Evolutionary conservation across 192 early-diverging fungal species (phyloP), one percentile per base, ranked within the genome.

Genomic region (Backusella mclennaniae): DNA sequence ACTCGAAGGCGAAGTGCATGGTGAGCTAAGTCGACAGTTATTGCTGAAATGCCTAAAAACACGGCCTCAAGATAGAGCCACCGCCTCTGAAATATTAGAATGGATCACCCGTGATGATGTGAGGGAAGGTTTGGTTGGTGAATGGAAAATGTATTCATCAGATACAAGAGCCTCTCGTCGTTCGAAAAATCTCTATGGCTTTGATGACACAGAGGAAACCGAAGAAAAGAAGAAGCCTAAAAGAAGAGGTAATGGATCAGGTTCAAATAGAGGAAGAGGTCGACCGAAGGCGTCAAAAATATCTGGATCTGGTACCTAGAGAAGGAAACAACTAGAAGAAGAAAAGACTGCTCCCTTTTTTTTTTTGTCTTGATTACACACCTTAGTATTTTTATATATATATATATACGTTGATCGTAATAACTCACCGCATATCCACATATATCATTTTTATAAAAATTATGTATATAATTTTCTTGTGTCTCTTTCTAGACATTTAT

Each of bases 101-200:
- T 89, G 88, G 88, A 69, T 85, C 42, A 76, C 78, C 36, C 78
- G 75, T 38, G 83, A 81, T 0, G 75, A 82, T 21, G 78, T 89
- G 19, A 78, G 77, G 14, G 68, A 41, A 9, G 84, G 79, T n/a
- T 53, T 89, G 12, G 52, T 88, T 26, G 79, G 77, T 21, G 88
- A 89, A 77, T 89, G 87, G 84, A 82, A 84, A 59, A 74, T 78
- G 76, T 82, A 78, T 72, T 77, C 80, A 4, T 77, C 80, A 0
- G 80, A 82, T 29, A 82, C 76, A 19, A 67, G 80, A 26, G 39
- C 76, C 0, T 67, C 73, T 26, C 67, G 80, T 9, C 74, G 73
- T 21, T 73, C 76, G 6, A 82, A 82, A 66, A 71, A 35, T 8
- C 71, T 82, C 53, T 77, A 82, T 63, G 80, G 76, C 1, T 77